Conservation (phyloP, 192 early-diverging fungal species). For the Phlyctochytrium bullatum region DNA sequence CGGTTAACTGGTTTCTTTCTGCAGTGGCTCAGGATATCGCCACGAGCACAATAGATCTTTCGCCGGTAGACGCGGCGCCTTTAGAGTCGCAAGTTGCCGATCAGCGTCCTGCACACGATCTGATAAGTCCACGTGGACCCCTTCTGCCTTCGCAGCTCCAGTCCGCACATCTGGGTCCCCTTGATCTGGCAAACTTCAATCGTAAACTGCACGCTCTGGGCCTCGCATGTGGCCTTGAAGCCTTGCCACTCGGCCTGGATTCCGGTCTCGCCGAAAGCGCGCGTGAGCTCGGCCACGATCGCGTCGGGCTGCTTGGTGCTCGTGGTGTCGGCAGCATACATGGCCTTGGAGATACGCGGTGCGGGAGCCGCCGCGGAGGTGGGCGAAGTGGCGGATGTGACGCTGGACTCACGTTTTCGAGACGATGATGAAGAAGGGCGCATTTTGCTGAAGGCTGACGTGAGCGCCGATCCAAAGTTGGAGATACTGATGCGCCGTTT, state of each 20-base stretch:
- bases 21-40: too few relatives aligned
- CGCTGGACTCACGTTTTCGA: neutral
- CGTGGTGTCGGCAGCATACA: constrained; percentile 44
- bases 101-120: constrained; percentile 35
- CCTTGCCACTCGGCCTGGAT: constrained; percentile 20
- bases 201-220: constrained; percentile 26
- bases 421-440: neutral
- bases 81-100: constrained; percentile 41
- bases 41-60: too few relatives aligned
- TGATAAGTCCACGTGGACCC: constrained; percentile 44
- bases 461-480: neutral
- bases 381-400: neutral
- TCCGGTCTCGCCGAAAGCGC: constrained; percentile 27
- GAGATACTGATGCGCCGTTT: constrained; percentile 11
- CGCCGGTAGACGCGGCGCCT: constrained; percentile 1
- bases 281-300: constrained; percentile 37
- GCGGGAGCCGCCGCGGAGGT: neutral
- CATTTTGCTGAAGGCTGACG: constrained; percentile 1
- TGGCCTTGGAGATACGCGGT: constrained; percentile 28
- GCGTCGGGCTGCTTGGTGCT: constrained; percentile 36
- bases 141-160: constrained; percentile 43
- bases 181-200: constrained; percentile 45
- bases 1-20: too few relatives aligned
- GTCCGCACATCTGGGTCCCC: constrained; percentile 39
- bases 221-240: constrained; percentile 29